Conservation (phyloP, 2,329 filamentous ascomycete genomes). For the Incumbomyces lentus region DNA sequence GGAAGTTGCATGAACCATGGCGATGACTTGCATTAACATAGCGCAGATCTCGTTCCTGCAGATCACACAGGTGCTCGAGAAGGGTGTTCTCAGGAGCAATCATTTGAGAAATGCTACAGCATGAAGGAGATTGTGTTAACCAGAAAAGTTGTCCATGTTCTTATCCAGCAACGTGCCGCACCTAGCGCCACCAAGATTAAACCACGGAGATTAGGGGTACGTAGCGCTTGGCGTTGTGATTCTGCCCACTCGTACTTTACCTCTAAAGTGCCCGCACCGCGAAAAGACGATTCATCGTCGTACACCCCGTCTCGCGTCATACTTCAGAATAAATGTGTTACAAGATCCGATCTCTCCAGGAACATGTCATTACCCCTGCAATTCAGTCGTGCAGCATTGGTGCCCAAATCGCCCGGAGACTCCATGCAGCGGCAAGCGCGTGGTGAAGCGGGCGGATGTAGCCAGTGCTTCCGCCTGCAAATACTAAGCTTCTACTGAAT, state of each 20-base stretch:
- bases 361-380: background rate
- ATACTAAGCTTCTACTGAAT: background rate
- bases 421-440: background rate
- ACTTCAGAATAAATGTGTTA: background rate
- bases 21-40: constrained; percentile 4
- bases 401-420: background rate
- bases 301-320: too few species aligned
- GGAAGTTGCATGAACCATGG: constrained; percentile 2
- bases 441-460: constrained; percentile 1
- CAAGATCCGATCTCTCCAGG: too few species aligned
- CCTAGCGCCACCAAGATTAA: too few species aligned
- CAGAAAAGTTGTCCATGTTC: too few species aligned
- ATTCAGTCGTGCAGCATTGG: background rate
- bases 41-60: background rate
- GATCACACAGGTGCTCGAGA: constrained; percentile 2
- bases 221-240: background rate
- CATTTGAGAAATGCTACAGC: background rate
- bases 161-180: too few species aligned
- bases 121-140: too few species aligned
- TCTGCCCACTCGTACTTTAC: background rate
- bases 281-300: too few species aligned
- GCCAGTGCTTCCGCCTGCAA: constrained; percentile 4
- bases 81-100: background rate
- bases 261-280: background rate
- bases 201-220: too few species aligned